Evolutionary conservation across 805 yeast species (phyloP).

Genomic region (Candida mattraensis): DNA sequence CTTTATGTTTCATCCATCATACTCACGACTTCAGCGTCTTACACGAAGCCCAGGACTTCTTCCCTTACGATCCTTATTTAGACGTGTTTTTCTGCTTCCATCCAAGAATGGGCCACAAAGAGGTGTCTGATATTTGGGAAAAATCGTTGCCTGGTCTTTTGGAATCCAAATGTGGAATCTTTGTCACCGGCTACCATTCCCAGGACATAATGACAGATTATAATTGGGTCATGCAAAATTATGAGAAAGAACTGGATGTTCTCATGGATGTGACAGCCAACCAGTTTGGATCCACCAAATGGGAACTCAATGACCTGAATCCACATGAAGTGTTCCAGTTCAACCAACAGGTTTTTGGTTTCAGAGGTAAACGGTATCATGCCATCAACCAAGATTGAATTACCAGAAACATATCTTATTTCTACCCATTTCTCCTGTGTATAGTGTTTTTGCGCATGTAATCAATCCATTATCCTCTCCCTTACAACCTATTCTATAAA

Average conservation of each 20-base stretch:
- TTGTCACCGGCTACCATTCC: conserved; percentile 86
- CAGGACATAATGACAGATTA: conserved; percentile 69
- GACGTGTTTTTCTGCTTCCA: conserved; percentile 94
- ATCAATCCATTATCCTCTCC: too few relatives aligned
- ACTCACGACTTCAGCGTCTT: conserved; percentile 89
- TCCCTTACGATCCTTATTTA: conserved; percentile 96
- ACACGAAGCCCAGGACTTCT: conserved; percentile 90
- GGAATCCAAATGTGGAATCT: conserved; percentile 91
- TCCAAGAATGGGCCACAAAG: conserved; percentile 89
- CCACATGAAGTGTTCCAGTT: conserved; percentile 94
- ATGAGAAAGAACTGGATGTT: conserved; percentile 74
- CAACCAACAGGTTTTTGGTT: conserved; percentile 85
- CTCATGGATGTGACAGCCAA: conserved; percentile 74
- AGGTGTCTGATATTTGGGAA: conserved; percentile 76
- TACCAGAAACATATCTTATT: background rate
- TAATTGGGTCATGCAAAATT: conserved; percentile 65
- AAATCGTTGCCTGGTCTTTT: conserved; percentile 81
- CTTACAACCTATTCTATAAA: too few relatives aligned
- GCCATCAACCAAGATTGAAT: conserved; percentile 47
- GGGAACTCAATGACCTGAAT: conserved; percentile 89
- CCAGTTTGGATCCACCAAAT: conserved; percentile 80
- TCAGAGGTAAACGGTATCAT: conserved; percentile 96
- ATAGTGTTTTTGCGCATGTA: too few relatives aligned
- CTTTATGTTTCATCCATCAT: conserved; percentile 74
- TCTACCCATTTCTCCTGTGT: conserved; percentile 3